phyloP scores from a whole-genome alignment of 148 eudicot species.

The Pouteria glomerata region DNA sequence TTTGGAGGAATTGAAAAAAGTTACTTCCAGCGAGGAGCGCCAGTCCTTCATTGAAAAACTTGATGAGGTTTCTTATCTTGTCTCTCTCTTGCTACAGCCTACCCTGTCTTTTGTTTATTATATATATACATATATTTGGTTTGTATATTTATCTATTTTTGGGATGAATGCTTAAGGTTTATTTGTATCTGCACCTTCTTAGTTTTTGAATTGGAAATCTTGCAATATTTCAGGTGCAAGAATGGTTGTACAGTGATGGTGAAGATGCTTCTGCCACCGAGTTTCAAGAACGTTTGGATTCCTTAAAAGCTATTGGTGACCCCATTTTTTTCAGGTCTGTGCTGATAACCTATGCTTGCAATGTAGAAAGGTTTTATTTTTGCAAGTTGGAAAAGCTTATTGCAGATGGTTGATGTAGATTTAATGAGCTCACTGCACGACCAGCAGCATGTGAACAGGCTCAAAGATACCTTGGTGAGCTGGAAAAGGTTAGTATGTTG shows the following conservation, averaged over 20 bases:
- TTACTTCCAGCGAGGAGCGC: constrained; percentile 70
- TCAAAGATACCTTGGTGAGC: constrained; percentile 53
- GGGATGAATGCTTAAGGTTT: background rate
- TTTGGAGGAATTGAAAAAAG: constrained; percentile 49
- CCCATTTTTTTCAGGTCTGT: constrained; percentile 90
- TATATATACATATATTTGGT: no score
- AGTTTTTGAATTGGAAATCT: background rate
- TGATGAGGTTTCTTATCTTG: constrained; percentile 60
- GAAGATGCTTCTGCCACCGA: constrained; percentile 88
- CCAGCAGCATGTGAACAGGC: constrained; percentile 74
- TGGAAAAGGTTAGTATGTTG: constrained; percentile 54
- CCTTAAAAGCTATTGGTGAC: constrained; percentile 80
- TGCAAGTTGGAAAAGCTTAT: constrained; percentile 9
- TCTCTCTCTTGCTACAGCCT: background rate
- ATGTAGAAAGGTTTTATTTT: constrained; percentile 5
- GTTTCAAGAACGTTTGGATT: constrained; percentile 75
- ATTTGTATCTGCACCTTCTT: background rate
- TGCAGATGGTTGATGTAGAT: constrained; percentile 35
- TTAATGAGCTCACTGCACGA: constrained; percentile 78
- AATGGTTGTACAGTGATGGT: constrained; percentile 97
- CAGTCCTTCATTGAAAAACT: constrained; percentile 72
- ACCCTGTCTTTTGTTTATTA: background rate
- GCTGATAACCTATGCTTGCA: background rate
- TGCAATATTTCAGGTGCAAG: constrained; percentile 62
- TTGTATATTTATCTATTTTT: background rate